These are phyloP conservation scores for Linnemannia zychae DNA, from an alignment of 192 early-diverging fungal genomes.

Conservation along the genomic window DNA sequence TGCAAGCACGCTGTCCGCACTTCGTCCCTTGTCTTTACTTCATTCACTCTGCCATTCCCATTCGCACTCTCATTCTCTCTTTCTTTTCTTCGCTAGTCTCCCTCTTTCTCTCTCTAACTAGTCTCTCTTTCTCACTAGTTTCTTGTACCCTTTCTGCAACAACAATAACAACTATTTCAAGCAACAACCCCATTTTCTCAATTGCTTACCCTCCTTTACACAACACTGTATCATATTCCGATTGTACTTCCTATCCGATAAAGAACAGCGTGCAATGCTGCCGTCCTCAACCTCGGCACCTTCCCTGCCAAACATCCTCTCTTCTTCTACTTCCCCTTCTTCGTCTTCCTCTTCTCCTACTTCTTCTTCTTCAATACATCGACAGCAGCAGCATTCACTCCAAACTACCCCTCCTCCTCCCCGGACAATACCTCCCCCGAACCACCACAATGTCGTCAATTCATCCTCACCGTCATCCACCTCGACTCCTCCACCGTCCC, in stretches of 20 bases:
- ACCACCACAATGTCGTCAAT: not conserved
- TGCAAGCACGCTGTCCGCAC: too few relatives aligned
- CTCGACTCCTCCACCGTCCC: slow-evolving; percentile 25
- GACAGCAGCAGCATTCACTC: not conserved
- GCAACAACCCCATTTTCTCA: not conserved
- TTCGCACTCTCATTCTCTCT: not conserved
- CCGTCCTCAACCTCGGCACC: not conserved
- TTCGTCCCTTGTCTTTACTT: not conserved
- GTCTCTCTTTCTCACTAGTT: not conserved
- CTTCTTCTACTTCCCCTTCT: not conserved
- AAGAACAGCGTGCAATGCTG: not conserved
- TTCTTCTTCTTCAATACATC: not conserved
- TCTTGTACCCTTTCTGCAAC: not conserved
- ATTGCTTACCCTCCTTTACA: not conserved
- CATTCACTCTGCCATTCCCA: not conserved
- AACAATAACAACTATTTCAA: not conserved
- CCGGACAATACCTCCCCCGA: not conserved
- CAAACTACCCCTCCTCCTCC: not conserved
- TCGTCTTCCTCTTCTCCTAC: not conserved
- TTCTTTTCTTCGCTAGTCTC: not conserved
- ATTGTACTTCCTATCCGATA: not conserved
- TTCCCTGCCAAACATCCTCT: not conserved
- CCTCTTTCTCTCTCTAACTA: not conserved
- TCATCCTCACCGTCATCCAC: slow-evolving; percentile 5
- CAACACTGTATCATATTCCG: not conserved